Evolutionary conservation across 2,329 filamentous ascomycete species (phyloP), one percentile per base, ranked within the genome.

Genomic region (Aspergillus japonicus): DNA sequence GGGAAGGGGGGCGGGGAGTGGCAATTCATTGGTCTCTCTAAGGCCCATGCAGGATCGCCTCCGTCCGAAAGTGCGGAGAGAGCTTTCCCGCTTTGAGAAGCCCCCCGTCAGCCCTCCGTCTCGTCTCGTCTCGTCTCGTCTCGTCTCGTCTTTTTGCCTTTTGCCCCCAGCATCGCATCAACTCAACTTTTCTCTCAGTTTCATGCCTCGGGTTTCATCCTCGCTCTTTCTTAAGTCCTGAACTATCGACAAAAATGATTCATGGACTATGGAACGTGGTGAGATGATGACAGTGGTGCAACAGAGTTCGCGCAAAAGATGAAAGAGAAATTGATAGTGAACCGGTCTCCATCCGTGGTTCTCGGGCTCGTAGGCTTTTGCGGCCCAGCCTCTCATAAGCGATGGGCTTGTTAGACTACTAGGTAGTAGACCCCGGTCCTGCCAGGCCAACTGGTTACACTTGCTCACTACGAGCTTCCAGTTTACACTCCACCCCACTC

Each of bases 11-110:
- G 48, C 47, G 39, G 42, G 42, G 47, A 50, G 12, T 58, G 44
- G 11, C 39, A 29, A 53, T 50, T 54, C 50, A 61, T 56, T 59
- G 24, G 42, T 31, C n/a, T 35, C 53, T 35, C 48, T 35, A 50
- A 52, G 50, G 24, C 47, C 49, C 56, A 56, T 49, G 62, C 64
- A 66, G 64, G 61, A 66, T 66, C 61, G 56, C 48, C 60, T 54
- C 59, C 56, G 52, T 47, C 59, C 48, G 50, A 56, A 62, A 62
- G 59, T 65, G 64, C 61, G 64, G 64, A 66, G 64, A 64, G 64
- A 65, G 62, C 64, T 64, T 64, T 59, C 57, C 61, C 56, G 56
- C 52, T 47, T 57, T 54, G 44, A 44, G 54, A 35, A n/a, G 6
- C 5, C 53, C 47, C 24, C 57, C 33, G 56, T 29, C 59, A 55